phyloP scores from a whole-genome alignment of 192 early-diverging fungal genomes.

The Entophlyctis helioformis region DNA sequence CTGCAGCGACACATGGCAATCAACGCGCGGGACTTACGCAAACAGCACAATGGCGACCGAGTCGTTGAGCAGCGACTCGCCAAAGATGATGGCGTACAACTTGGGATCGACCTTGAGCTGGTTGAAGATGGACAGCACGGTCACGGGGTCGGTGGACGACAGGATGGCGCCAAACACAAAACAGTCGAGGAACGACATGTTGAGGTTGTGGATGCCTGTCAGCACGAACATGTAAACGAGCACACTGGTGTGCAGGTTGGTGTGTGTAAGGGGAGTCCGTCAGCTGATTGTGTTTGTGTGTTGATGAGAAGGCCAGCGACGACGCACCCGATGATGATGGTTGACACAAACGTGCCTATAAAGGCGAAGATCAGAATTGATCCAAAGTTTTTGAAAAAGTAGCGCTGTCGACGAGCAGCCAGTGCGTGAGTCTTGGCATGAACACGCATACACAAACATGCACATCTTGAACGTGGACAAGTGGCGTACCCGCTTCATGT shows the following conservation, averaged over 20 bases:
- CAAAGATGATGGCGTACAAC: constrained; percentile 93
- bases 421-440: neutral
- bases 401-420: constrained; percentile 25
- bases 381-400: constrained; percentile 80
- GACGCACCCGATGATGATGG: constrained; percentile 79
- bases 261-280: no score
- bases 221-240: constrained; percentile 57
- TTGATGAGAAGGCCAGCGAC: no score
- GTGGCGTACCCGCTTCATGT: constrained; percentile 66
- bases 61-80: constrained; percentile 91
- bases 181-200: constrained; percentile 74
- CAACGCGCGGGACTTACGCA: constrained; percentile 17
- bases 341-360: constrained; percentile 83
- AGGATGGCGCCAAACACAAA: constrained; percentile 91
- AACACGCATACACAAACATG: neutral
- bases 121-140: constrained; percentile 88
- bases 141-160: constrained; percentile 95
- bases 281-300: no score
- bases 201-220: constrained; percentile 47
- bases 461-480: neutral
- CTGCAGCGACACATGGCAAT: neutral
- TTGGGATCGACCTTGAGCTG: constrained; percentile 88
- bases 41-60: constrained; percentile 97
- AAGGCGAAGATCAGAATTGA: constrained; percentile 90
- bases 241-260: constrained; percentile 21